Percentiles rank a stretch among this genome's conserved stretches.
Conservation (phyloP, 1,284 basidiomycete species). For the Irpex sp. region DNA sequence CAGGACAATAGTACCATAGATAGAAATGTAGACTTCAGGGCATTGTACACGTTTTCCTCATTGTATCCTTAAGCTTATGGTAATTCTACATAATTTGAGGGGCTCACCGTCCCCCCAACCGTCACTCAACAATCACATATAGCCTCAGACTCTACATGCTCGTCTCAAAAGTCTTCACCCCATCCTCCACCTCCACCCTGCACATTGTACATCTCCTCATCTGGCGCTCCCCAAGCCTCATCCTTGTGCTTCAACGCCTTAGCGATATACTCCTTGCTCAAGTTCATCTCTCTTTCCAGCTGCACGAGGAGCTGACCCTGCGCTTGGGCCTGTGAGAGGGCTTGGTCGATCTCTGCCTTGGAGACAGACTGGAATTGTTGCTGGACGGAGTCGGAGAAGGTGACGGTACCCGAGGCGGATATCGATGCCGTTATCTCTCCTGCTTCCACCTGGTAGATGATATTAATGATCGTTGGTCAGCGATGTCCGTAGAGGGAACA, state of each 20-base stretch:
- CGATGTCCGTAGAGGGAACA: neutral
- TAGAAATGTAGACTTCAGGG: neutral
- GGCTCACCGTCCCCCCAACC: neutral
- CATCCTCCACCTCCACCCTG: slow-evolving; percentile 6
- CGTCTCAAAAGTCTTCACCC: slow-evolving; percentile 8
- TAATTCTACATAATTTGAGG: neutral
- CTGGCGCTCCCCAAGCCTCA: slow-evolving; percentile 21
- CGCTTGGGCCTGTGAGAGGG: slow-evolving; percentile 57
- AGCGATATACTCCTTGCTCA: slow-evolving; percentile 61
- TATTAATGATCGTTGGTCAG: neutral
- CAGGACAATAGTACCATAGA: neutral
- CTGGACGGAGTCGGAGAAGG: slow-evolving; percentile 59
- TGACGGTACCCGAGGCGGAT: slow-evolving; percentile 62
- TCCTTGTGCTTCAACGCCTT: slow-evolving; percentile 41
- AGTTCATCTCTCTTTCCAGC: slow-evolving; percentile 55
- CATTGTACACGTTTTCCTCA: neutral
- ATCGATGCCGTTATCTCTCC: slow-evolving; percentile 66
- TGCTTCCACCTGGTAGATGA: slow-evolving; percentile 52
- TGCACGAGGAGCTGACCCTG: slow-evolving; percentile 48
- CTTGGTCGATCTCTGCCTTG: slow-evolving; percentile 60
- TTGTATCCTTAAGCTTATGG: neutral
- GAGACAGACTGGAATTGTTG: slow-evolving; percentile 42
- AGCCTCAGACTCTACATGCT: no score
- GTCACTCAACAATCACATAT: neutral
- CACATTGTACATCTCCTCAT: slow-evolving; percentile 25